Evolutionary conservation across 805 yeast genomes (phyloP).

Genomic region (Myxozyma melibiosi): DNA sequence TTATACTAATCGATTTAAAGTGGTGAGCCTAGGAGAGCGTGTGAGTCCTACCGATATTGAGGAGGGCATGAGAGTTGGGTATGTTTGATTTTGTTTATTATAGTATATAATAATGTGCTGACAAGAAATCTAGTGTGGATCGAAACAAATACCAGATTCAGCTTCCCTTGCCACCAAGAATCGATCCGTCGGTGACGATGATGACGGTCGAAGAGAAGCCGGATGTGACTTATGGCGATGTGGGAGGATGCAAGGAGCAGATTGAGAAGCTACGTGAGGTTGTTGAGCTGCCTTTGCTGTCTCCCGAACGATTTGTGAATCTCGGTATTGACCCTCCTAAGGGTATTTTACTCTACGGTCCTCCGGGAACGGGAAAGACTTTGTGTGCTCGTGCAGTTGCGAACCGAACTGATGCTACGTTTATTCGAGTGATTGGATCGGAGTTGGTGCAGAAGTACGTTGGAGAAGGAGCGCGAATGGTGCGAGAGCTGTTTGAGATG

Average conservation of each 20-base stretch:
- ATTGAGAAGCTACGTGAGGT: constrained; percentile 95
- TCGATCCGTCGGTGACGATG: constrained; percentile 98
- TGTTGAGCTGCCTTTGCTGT: constrained; percentile 87
- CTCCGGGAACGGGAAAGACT: constrained; percentile 99
- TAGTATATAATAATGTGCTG: neutral
- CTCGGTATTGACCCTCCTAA: constrained; percentile 99
- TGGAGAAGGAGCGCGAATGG: constrained; percentile 99
- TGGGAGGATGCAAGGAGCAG: constrained; percentile 98
- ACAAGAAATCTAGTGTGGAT: constrained; percentile 66
- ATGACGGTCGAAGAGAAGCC: constrained; percentile 99
- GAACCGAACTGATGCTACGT: constrained; percentile 98
- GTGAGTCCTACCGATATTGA: constrained; percentile 98
- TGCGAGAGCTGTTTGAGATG: constrained; percentile 97
- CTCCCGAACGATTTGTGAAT: constrained; percentile 96
- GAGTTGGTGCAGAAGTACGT: constrained; percentile 98
- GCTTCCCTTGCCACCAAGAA: constrained; percentile 95
- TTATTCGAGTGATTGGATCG: constrained; percentile 96
- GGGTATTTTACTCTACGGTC: constrained; percentile 94
- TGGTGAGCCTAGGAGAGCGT: constrained; percentile 93
- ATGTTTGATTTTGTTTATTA: neutral
- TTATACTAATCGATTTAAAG: constrained; percentile 41
- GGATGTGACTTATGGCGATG: constrained; percentile 96
- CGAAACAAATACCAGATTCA: constrained; percentile 96
- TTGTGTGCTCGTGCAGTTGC: constrained; percentile 99
- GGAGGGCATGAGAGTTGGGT: constrained; percentile 96